Evolutionary conservation across 805 yeast species (phyloP).

Genomic region (Saccharomycopsis sp.): DNA sequence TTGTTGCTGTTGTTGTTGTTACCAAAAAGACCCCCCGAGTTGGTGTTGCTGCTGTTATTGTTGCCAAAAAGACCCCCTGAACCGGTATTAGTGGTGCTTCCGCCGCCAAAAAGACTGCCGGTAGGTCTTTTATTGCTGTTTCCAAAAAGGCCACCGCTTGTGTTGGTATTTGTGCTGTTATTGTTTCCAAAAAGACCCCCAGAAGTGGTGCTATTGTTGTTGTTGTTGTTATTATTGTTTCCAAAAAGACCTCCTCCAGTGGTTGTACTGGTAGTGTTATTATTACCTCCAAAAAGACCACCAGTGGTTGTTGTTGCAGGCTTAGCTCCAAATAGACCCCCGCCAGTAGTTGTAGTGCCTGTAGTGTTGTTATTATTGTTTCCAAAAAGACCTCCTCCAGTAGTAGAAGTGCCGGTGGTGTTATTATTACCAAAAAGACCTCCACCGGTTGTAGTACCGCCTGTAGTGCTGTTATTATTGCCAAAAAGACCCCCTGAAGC

Average conservation of each 20-base stretch:
- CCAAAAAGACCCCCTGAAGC: not conserved
- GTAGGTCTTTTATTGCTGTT: conserved; percentile 28
- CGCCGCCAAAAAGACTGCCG: conserved; percentile 31
- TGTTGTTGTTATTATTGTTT: conserved; percentile 13
- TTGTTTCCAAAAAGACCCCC: conserved; percentile 15
- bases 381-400: conserved; percentile 4
- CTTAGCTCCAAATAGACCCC: conserved; percentile 16
- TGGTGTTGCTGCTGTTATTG: conserved; percentile 15
- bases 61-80: conserved; percentile 31
- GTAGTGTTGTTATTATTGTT: conserved; percentile 7
- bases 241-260: conserved; percentile 31
- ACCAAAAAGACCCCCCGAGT: conserved; percentile 5
- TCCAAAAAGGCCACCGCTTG: conserved; percentile 22
- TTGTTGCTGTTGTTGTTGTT: conserved; percentile 20
- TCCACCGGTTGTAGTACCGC: conserved; percentile 20
- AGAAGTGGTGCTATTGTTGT: conserved; percentile 21
- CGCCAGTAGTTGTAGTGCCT: conserved; percentile 13
- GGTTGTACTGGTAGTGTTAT: conserved; percentile 18
- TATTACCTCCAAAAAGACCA: conserved; percentile 25
- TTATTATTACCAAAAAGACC: conserved; percentile 1
- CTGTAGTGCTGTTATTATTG: conserved; percentile 3
- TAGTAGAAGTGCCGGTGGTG: not conserved
- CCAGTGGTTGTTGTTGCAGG: conserved; percentile 21
- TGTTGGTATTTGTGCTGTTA: not conserved
- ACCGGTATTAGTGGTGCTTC: conserved; percentile 16